Percentiles rank a stretch among this genome's conserved stretches.
phyloP scores from a whole-genome alignment of 2,329 filamentous ascomycete genomes.

The Madurella mycetomatis region DNA sequence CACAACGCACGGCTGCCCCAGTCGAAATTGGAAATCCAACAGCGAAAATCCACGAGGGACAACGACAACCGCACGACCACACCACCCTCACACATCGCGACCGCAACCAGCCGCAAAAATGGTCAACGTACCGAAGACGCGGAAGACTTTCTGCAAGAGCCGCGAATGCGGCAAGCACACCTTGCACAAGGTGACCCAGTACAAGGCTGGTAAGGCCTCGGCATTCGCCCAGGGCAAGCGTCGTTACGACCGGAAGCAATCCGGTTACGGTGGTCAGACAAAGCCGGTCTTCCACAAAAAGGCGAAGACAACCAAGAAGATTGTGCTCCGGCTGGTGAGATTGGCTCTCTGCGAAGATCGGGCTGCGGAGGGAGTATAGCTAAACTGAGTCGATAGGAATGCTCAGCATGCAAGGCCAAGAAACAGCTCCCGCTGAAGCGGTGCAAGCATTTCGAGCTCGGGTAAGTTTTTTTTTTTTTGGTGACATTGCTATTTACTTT shows the following conservation, averaged over 20 bases:
- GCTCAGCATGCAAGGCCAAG: conserved; percentile 97
- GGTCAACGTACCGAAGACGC: conserved; percentile 87
- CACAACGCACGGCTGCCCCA: conserved; percentile 23
- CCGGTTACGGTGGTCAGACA: conserved; percentile 99
- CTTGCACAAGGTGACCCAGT: conserved; percentile 78
- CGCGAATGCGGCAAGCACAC: conserved; percentile 77
- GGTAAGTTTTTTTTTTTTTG: conserved; percentile 54
- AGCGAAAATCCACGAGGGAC: conserved; percentile 21
- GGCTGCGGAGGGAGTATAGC: conserved; percentile 10
- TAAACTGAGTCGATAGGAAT: conserved; percentile 52
- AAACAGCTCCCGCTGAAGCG: conserved; percentile 96
- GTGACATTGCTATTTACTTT: neutral
- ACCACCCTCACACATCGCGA: conserved; percentile 25
- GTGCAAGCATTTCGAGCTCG: conserved; percentile 99
- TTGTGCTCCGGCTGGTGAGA: conserved; percentile 77
- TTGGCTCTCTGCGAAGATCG: conserved; percentile 1
- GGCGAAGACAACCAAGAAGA: conserved; percentile 99
- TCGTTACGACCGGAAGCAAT: conserved; percentile 99
- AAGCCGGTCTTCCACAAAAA: conserved; percentile 99
- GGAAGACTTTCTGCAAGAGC: conserved; percentile 83
- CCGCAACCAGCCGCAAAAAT: conserved; percentile 31
- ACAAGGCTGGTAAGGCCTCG: conserved; percentile 61
- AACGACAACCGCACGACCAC: conserved; percentile 23
- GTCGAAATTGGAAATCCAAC: conserved; percentile 25
- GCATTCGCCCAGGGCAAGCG: conserved; percentile 81